A percentile compares a stretch with the other conserved stretches of the same genome.
phyloP scores from a whole-genome alignment of 2,329 filamentous ascomycete species.

The Pleomassaria siparia region DNA sequence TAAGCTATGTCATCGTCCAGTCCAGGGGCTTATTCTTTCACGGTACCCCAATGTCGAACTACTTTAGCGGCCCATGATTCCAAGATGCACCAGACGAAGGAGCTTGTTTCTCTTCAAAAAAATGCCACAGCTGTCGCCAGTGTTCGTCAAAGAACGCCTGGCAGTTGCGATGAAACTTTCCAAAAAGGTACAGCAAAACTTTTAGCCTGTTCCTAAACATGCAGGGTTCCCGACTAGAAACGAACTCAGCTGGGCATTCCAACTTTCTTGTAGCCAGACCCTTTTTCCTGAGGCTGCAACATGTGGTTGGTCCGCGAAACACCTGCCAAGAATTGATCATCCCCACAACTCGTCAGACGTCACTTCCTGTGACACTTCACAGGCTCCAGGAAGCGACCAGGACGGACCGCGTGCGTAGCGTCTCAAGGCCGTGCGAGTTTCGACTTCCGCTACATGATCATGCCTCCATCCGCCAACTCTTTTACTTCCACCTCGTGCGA shows the following conservation, averaged over 20 bases:
- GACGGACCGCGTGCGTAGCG: slow-evolving; percentile 1
- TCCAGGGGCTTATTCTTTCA: background rate
- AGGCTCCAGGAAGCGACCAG: background rate
- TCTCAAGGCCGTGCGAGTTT: background rate
- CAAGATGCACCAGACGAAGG: too few species aligned
- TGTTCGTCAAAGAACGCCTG: too few species aligned
- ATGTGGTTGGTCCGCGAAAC: background rate
- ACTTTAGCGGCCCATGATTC: background rate
- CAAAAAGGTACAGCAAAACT: too few species aligned
- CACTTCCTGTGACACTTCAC: slow-evolving; percentile 4
- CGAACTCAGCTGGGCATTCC: too few species aligned
- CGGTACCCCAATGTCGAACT: background rate
- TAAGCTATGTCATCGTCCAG: background rate
- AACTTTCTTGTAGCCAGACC: too few species aligned
- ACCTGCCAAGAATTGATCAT: background rate
- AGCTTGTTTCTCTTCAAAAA: too few species aligned
- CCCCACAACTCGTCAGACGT: slow-evolving; percentile 6
- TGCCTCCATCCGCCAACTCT: background rate
- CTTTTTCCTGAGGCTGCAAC: background rate
- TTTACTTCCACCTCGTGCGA: slow-evolving; percentile 35
- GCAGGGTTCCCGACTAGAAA: too few species aligned
- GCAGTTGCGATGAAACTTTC: too few species aligned
- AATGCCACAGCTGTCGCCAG: too few species aligned
- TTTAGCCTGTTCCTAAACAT: too few species aligned
- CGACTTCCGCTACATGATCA: background rate